Percentiles rank a stretch among this genome's conserved stretches.
Conservation (phyloP, 2,329 filamentous ascomycete genomes). For the Botrytis byssoidea region DNA sequence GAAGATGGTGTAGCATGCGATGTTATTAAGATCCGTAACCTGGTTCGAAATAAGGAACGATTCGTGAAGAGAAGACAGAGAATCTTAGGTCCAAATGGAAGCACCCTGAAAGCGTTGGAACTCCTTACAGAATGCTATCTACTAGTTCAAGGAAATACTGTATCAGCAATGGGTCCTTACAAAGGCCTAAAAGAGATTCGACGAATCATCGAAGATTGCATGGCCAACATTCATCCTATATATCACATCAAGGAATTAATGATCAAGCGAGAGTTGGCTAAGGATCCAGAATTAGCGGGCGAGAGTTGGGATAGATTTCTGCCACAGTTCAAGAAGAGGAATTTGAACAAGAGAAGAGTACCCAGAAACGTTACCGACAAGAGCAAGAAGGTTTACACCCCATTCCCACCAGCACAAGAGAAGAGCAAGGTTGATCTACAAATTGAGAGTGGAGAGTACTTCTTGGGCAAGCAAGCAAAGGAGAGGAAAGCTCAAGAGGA, state of each 20-base stretch:
- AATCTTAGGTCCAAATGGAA: slow-evolving; percentile 86
- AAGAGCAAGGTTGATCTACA: slow-evolving; percentile 99
- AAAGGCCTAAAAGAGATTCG: slow-evolving; percentile 92
- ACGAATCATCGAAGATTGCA: slow-evolving; percentile 88
- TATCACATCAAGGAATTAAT: slow-evolving; percentile 95
- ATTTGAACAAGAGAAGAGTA: slow-evolving; percentile 76
- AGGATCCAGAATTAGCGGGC: slow-evolving; percentile 79
- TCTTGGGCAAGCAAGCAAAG: slow-evolving; percentile 89
- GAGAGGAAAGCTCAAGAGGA: slow-evolving; percentile 78
- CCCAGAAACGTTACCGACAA: slow-evolving; percentile 91
- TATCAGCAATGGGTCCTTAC: slow-evolving; percentile 86
- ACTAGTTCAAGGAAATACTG: slow-evolving; percentile 94
- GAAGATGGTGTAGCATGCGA: slow-evolving; percentile 91
- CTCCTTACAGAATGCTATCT: slow-evolving; percentile 90
- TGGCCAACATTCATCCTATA: slow-evolving; percentile 87
- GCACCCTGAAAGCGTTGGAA: slow-evolving; percentile 90
- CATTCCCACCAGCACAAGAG: slow-evolving; percentile 93
- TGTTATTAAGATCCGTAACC: slow-evolving; percentile 89
- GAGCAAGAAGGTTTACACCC: slow-evolving; percentile 89
- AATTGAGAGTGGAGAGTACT: slow-evolving; percentile 98
- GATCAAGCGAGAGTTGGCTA: slow-evolving; percentile 89
- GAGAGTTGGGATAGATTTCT: slow-evolving; percentile 97
- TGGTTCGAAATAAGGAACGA: slow-evolving; percentile 89
- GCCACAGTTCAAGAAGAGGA: slow-evolving; percentile 95
- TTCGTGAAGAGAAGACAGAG: slow-evolving; percentile 94